Conservation (phyloP, 2,329 filamentous ascomycete genomes). For the Aureobasidium sp. region DNA sequence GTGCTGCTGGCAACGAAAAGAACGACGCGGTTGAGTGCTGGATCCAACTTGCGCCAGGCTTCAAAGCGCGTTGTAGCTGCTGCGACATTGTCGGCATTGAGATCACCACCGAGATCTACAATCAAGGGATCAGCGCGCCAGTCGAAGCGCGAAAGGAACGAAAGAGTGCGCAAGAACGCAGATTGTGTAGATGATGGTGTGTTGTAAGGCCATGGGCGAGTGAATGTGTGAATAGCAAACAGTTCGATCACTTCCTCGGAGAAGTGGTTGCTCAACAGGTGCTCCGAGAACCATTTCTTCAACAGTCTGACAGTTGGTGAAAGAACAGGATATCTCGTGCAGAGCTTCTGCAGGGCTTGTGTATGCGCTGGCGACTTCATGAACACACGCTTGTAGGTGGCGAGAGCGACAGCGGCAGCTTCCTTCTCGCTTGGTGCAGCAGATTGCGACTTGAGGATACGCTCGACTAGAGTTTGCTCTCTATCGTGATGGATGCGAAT, state of each 20-base stretch:
- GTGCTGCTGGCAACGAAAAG: conserved; percentile 75
- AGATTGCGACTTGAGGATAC: conserved; percentile 67
- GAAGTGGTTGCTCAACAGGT: conserved; percentile 72
- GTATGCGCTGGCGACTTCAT: conserved; percentile 69
- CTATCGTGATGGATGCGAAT: conserved; percentile 84
- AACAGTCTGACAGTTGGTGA: conserved; percentile 76
- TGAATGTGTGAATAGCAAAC: conserved; percentile 68
- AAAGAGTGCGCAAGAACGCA: conserved; percentile 73
- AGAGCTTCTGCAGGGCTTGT: conserved; percentile 72
- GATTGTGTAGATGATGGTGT: conserved; percentile 68
- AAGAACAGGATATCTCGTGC: conserved; percentile 70
- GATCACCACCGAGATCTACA: conserved; percentile 58
- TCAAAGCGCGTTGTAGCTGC: conserved; percentile 66
- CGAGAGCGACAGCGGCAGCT: conserved; percentile 61
- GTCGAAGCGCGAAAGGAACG: conserved; percentile 81
- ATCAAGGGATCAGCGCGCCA: conserved; percentile 80
- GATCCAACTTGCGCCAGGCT: conserved; percentile 82
- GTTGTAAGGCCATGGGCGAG: conserved; percentile 74
- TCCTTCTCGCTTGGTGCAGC: conserved; percentile 60
- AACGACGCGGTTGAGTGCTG: conserved; percentile 74
- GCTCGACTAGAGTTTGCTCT: conserved; percentile 72
- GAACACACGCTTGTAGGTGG: conserved; percentile 64
- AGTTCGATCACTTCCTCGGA: conserved; percentile 78
- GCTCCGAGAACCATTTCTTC: conserved; percentile 83
- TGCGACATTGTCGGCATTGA: conserved; percentile 55